Evolutionary conservation across 164 flowering plant species (phyloP).

Genomic region (Houttuynia cordata): DNA sequence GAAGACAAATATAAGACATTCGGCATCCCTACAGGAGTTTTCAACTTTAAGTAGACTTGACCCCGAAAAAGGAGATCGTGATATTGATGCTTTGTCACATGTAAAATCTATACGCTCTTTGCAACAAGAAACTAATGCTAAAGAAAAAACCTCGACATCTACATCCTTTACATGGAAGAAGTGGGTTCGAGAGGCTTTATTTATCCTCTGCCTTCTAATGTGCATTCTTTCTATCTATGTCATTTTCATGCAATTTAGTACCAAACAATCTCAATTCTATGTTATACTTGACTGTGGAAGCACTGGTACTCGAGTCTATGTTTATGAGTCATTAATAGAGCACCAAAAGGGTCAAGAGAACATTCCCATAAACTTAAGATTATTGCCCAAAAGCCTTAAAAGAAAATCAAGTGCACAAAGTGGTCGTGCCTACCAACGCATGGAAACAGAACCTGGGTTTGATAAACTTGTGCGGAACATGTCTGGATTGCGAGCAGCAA

Average conservation of each 20-base stretch:
- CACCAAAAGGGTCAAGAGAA: constrained; percentile 21
- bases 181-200: constrained; percentile 32
- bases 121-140: constrained; percentile 47
- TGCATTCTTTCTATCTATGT: constrained; percentile 26
- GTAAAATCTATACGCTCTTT: constrained; percentile 25
- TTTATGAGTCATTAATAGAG: constrained; percentile 41
- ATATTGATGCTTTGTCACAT: constrained; percentile 10
- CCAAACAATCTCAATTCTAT: constrained; percentile 46
- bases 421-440: constrained; percentile 84
- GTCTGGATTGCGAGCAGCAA: constrained; percentile 60
- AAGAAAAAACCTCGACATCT: constrained; percentile 44
- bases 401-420: constrained; percentile 31
- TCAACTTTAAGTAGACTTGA: constrained; percentile 44
- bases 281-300: constrained; percentile 56
- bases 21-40: constrained; percentile 83
- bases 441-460: constrained; percentile 94
- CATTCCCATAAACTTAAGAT: constrained; percentile 49
- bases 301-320: constrained; percentile 85
- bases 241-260: constrained; percentile 12
- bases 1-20: constrained; percentile 37
- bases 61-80: constrained; percentile 35
- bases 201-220: constrained; percentile 34
- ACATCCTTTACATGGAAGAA: constrained; percentile 29
- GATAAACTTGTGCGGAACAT: constrained; percentile 69
- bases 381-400: constrained; percentile 40